Evolutionary conservation across 352 stramenopile genomes (phyloP), one percentile per base, ranked within the genome.

Genomic region (Pseudoperonospora humuli): DNA sequence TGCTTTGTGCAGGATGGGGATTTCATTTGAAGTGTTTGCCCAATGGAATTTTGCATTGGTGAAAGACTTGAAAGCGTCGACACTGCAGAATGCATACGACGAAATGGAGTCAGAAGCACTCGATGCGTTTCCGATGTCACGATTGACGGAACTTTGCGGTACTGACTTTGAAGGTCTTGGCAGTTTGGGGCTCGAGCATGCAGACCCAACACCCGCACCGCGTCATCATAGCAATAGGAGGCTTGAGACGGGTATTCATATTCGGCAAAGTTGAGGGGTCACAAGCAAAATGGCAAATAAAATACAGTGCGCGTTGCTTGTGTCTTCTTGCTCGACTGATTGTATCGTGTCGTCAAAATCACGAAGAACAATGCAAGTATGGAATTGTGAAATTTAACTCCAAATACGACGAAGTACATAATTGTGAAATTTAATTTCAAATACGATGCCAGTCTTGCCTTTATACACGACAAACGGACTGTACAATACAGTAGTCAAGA

Each of bases 211-310:
- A 29, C 62, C 71, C 1, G 43, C 39, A 7, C 46, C 55, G 6
- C 50, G 58, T 5, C 63, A 73, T 41, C 49, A 61, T 34, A 58
- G 45, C 33, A 57, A 28, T 39, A 61, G 80, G 38, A 75, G 79
- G n/a, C 73, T 82, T 19, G 82, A 93, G 31, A 76, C 84, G 23
- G 82, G 82, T 13, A 93, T 93, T 43, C 79, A 75, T 48, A 93
- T 93, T 46, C 82, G 82, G 32, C 64, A 87, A 49, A 83, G 66
- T 46, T 86, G 39, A 54, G 21, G 5, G 24, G 39, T 8, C 6
- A 17, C 13, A 31, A 20, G 7, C 17, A 36, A 10, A 32, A 32
- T n/a, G n/a, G n/a, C n/a, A n/a, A n/a, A n/a, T n/a, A n/a, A n/a
- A n/a, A n/a, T n/a, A n/a, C n/a, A n/a, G n/a, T n/a, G n/a, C n/a